A percentile compares a stretch with the other conserved stretches of the same genome.
Evolutionary conservation across 169 alveolate species (phyloP).

Genomic region (Plasmodium adleri): DNA sequence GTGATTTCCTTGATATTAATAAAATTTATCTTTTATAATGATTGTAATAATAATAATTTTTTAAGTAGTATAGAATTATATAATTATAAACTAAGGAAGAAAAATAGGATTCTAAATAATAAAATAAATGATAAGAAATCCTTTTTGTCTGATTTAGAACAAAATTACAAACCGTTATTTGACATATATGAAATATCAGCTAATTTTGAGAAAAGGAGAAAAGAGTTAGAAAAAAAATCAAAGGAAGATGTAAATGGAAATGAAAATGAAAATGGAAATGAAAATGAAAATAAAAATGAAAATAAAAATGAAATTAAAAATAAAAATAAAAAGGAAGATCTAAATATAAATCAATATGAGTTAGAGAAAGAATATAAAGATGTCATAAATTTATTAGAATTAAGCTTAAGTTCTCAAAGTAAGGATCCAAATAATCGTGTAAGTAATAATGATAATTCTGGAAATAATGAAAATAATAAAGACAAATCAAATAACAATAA

Average conservation of each 20-base stretch:
- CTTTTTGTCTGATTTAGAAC: conserved; percentile 18
- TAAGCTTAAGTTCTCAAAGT: no score
- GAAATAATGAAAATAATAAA: no score
- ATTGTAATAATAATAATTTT: conserved; percentile 8
- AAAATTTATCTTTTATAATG: conserved; percentile 30
- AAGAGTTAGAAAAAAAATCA: conserved; percentile 8
- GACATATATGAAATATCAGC: conserved; percentile 55
- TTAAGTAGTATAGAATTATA: conserved; percentile 8
- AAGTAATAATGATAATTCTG: no score
- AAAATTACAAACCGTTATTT: conserved; percentile 27
- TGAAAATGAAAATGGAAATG: background rate
- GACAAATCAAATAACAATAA: no score
- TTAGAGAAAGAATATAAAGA: background rate
- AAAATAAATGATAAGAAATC: background rate
- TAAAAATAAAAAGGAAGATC: background rate
- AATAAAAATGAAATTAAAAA: background rate
- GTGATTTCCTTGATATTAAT: conserved; percentile 39
- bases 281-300: background rate
- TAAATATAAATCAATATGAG: background rate
- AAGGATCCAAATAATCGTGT: no score
- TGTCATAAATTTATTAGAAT: no score
- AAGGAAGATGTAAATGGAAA: background rate
- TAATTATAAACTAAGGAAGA: conserved; percentile 17
- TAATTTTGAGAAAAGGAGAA: conserved; percentile 20
- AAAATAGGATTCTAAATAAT: conserved; percentile 12